phyloP scores from a whole-genome alignment of 2,329 filamentous ascomycete species.

The Cyclaneusma minus region DNA sequence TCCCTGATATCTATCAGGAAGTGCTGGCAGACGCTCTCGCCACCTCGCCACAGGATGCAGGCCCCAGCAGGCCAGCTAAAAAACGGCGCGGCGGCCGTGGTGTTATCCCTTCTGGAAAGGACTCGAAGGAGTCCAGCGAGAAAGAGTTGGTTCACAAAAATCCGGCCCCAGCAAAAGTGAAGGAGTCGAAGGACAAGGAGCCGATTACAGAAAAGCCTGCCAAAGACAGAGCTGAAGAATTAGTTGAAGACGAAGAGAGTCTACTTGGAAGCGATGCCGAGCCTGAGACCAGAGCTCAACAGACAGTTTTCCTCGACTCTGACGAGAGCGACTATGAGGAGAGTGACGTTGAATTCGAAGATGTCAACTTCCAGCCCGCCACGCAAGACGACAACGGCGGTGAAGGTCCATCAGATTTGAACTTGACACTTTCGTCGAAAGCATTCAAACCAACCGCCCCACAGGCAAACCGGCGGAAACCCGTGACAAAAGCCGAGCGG shows the following conservation, averaged over 20 bases:
- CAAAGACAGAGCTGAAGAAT: conserved; percentile 4
- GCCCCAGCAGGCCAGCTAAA: conserved; percentile 12
- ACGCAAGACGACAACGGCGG: conserved; percentile 13
- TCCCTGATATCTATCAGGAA: conserved; percentile 27
- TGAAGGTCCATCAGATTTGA: conserved; percentile 11
- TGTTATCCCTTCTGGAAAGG: conserved; percentile 4
- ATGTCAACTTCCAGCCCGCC: conserved; percentile 30
- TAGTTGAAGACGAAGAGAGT: conserved; percentile 6
- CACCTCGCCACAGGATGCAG: conserved; percentile 14
- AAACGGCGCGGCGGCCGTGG: conserved; percentile 5
- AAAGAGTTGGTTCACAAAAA: conserved; percentile 9
- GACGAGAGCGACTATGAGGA: conserved; percentile 34
- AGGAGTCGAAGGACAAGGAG: conserved; percentile 15
- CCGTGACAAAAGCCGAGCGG: conserved; percentile 37
- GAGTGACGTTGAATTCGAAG: conserved; percentile 48
- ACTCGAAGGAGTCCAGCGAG: conserved; percentile 5
- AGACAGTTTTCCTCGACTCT: conserved; percentile 28
- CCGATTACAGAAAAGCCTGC: conserved; percentile 15
- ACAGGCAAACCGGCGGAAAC: conserved; percentile 22
- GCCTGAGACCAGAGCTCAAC: conserved; percentile 11
- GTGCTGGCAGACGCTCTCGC: conserved; percentile 26
- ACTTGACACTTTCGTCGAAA: conserved; percentile 19
- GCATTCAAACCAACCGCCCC: conserved; percentile 11
- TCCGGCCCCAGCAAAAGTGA: conserved; percentile 7
- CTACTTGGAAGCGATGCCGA: conserved; percentile 7